Evolutionary conservation across 331 rosid species (phyloP).

Genomic region (Acacia pycnantha): DNA sequence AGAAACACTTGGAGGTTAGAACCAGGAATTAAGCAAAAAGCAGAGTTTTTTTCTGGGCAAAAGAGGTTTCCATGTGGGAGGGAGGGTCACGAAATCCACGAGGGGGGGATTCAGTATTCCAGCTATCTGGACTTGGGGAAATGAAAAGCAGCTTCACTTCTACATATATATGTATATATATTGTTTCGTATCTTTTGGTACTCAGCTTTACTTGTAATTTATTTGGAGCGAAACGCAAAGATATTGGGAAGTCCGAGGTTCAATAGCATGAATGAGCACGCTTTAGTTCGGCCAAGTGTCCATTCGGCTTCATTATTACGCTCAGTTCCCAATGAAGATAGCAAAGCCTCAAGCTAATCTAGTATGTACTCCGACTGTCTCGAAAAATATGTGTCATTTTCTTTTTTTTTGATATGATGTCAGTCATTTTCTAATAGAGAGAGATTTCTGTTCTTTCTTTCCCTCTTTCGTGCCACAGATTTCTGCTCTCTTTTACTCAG

Average conservation of each 20-base stretch:
- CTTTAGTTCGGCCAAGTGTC: constrained; percentile 11
- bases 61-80: neutral
- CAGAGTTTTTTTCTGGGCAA: neutral
- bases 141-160: neutral
- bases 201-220: neutral
- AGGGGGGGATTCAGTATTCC: neutral
- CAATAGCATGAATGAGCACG: neutral
- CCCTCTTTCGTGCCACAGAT: neutral
- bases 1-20: neutral
- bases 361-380: neutral
- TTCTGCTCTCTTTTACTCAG: no score
- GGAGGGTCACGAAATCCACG: neutral
- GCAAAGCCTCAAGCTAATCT: neutral
- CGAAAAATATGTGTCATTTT: neutral
- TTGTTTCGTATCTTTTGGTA: neutral
- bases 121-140: neutral
- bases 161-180: neutral
- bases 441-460: neutral
- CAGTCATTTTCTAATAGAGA: neutral
- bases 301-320: neutral
- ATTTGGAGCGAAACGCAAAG: neutral
- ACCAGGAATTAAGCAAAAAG: neutral
- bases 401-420: no score
- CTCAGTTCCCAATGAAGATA: neutral
- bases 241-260: neutral